Conservation (phyloP, 2,329 filamentous ascomycete species). For the Neofusicoccum laricinum region DNA sequence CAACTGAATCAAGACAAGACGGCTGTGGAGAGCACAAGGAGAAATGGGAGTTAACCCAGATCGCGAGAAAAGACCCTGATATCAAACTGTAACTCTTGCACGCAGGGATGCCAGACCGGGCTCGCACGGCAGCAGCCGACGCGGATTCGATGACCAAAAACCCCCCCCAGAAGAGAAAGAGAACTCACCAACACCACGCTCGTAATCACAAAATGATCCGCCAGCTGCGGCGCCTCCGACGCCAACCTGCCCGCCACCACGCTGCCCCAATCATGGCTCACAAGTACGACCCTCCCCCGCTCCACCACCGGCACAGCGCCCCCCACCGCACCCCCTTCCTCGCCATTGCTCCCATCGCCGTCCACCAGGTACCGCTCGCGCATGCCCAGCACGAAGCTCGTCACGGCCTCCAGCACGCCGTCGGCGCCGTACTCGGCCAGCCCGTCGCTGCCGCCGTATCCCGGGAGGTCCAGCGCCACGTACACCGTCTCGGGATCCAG, state of each 20-base stretch:
- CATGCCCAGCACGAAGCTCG: conserved; percentile 52
- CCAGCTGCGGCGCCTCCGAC: conserved; percentile 55
- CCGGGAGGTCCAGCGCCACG: conserved; percentile 57
- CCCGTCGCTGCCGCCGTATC: conserved; percentile 57
- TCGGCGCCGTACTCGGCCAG: conserved; percentile 50
- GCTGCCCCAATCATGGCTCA: conserved; percentile 56
- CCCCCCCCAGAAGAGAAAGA: neutral
- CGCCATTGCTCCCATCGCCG: neutral
- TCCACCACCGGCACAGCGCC: conserved; percentile 15
- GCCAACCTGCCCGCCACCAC: conserved; percentile 54
- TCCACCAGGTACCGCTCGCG: conserved; percentile 32
- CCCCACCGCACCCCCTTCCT: neutral
- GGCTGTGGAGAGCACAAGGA: neutral
- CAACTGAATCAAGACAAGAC: neutral
- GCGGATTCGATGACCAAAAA: neutral
- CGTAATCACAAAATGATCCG: conserved; percentile 54
- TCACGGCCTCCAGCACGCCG: conserved; percentile 51
- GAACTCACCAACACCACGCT: conserved; percentile 53
- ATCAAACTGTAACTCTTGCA: neutral
- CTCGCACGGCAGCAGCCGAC: neutral
- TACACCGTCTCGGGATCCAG: conserved; percentile 39
- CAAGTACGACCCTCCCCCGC: conserved; percentile 41
- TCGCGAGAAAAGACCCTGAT: neutral
- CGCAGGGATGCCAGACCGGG: neutral
- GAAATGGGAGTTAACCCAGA: neutral